Conservation (phyloP, 805 yeast species). For the Lachancea sp. region DNA sequence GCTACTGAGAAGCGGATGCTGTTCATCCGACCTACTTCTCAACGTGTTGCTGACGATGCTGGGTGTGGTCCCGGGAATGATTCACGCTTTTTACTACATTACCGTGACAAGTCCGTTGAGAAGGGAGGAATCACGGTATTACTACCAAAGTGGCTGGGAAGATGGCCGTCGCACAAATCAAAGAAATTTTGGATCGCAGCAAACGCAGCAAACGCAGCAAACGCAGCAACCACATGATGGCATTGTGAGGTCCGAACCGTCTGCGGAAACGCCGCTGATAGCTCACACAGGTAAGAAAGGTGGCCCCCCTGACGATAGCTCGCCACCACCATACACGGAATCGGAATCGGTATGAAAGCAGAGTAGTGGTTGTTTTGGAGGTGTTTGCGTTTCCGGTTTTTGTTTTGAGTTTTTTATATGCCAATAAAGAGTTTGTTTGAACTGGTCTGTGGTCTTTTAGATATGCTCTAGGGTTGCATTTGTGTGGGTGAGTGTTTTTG, state of each 20-base stretch:
- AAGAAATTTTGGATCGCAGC: constrained; percentile 2
- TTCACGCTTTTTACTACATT: constrained; percentile 55
- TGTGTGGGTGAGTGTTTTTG: too few species aligned
- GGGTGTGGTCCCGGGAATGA: constrained; percentile 71
- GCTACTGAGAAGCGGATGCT: constrained; percentile 55
- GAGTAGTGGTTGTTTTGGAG: neutral
- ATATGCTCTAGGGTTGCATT: neutral
- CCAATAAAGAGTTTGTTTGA: too few species aligned
- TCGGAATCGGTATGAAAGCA: constrained; percentile 5
- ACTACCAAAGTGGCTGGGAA: constrained; percentile 30
- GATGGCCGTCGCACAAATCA: constrained; percentile 20
- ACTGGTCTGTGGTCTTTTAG: too few species aligned
- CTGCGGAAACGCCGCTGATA: constrained; percentile 2
- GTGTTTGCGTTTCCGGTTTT: neutral
- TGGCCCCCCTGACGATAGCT: neutral
- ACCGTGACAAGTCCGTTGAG: constrained; percentile 29
- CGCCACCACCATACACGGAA: constrained; percentile 19
- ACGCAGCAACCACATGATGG: neutral
- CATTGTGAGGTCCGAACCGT: constrained; percentile 4
- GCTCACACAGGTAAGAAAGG: neutral
- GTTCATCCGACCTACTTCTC: constrained; percentile 48
- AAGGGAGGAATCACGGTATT: constrained; percentile 19
- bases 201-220: neutral
- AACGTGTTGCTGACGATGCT: constrained; percentile 61
- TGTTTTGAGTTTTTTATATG: too few species aligned